These are phyloP conservation scores for Stephania yunnanensis DNA, from an alignment of 164 flowering plant genomes.

Conservation along the genomic window DNA sequence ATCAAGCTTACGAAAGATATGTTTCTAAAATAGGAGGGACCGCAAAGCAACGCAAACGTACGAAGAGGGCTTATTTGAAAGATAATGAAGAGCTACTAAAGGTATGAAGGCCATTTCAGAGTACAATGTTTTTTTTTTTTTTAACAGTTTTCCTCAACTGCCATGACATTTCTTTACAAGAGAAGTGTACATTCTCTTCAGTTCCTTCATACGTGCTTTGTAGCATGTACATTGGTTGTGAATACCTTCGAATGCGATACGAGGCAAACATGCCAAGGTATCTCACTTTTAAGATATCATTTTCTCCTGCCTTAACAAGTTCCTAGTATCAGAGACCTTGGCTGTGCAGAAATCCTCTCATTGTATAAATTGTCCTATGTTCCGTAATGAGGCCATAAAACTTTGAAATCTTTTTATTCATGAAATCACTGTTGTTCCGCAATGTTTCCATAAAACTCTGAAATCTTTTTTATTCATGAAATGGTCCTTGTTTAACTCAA, in stretches of 20 bases:
- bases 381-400: too few species aligned
- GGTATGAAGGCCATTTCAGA: conserved; percentile 30
- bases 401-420: not conserved
- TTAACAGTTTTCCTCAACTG: not conserved
- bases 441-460: too few species aligned
- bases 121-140: not conserved
- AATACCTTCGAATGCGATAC: too few species aligned
- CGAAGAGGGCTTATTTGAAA: conserved; percentile 39
- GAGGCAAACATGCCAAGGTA: too few species aligned
- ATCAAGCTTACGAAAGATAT: conserved; percentile 71
- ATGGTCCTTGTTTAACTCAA: not conserved
- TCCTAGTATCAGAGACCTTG: not conserved
- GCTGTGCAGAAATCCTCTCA: not conserved
- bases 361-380: too few species aligned
- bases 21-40: conserved; percentile 61
- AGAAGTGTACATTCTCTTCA: not conserved
- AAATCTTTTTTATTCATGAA: not conserved
- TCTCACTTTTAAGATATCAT: not conserved
- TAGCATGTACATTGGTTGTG: not conserved
- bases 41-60: conserved; percentile 74
- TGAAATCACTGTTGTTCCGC: too few species aligned
- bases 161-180: not conserved
- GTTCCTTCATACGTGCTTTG: not conserved
- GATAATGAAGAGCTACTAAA: conserved; percentile 41
- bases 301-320: not conserved